Conservation (phyloP, 169 alveolate species). For the Plasmodium berghei region DNA sequence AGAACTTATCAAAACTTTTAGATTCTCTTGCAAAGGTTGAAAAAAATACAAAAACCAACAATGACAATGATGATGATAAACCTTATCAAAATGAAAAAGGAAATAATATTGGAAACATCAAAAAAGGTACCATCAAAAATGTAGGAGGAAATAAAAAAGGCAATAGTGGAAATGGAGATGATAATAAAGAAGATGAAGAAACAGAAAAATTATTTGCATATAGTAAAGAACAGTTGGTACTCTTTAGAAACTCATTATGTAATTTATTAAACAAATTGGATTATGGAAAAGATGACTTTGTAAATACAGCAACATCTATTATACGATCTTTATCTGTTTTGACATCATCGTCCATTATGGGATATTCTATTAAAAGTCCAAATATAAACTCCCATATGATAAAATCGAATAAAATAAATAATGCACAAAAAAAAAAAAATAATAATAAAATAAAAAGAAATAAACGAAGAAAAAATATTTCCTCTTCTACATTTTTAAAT, state of each 20-base stretch:
- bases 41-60: neutral
- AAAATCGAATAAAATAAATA: slow-evolving; percentile 53
- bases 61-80: neutral
- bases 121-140: too few relatives aligned
- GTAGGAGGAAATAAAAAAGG: neutral
- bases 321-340: slow-evolving; percentile 69
- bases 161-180: neutral
- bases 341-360: slow-evolving; percentile 76
- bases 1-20: slow-evolving; percentile 9
- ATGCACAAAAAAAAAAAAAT: slow-evolving; percentile 44
- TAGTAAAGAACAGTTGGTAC: slow-evolving; percentile 56
- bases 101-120: neutral
- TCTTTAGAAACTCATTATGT: slow-evolving; percentile 47
- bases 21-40: slow-evolving; percentile 15
- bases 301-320: slow-evolving; percentile 51
- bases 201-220: slow-evolving; percentile 36
- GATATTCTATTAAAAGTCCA: slow-evolving; percentile 66
- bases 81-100: neutral
- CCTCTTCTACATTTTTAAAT: slow-evolving; percentile 47
- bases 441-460: slow-evolving; percentile 62
- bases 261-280: slow-evolving; percentile 52
- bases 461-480: slow-evolving; percentile 53
- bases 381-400: slow-evolving; percentile 63
- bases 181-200: slow-evolving; percentile 15
- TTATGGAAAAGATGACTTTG: slow-evolving; percentile 69